These are phyloP conservation scores for Aspergillus uvarum DNA, from an alignment of 2,329 filamentous ascomycete genomes.

Conservation along the genomic window DNA sequence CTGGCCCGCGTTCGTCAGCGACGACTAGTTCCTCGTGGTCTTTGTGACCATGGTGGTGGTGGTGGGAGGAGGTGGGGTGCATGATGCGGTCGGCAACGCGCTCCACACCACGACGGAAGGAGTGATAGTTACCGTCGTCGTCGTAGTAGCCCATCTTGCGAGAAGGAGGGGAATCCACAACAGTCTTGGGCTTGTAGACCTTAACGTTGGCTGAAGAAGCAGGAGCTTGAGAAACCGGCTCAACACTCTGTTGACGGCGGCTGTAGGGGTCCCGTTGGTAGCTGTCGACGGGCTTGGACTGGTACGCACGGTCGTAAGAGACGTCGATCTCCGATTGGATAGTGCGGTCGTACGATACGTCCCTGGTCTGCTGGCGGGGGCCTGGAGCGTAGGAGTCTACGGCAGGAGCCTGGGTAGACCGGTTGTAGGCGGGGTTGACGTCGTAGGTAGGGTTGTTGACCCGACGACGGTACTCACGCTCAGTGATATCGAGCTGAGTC, in stretches of 20 bases:
- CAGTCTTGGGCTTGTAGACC: constrained; percentile 49
- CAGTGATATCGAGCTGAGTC: constrained; percentile 53
- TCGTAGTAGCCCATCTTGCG: constrained; percentile 78
- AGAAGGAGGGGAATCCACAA: constrained; percentile 53
- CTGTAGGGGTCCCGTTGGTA: constrained; percentile 40
- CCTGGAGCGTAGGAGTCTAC: constrained; percentile 19
- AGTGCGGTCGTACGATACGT: constrained; percentile 24
- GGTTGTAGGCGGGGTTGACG: constrained; percentile 35
- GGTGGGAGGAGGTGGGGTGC: constrained; percentile 62
- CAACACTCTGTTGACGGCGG: constrained; percentile 30
- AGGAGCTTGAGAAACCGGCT: constrained; percentile 36
- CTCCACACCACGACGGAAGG: constrained; percentile 69
- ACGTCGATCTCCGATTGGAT: constrained; percentile 21
- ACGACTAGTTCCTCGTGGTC: constrained; percentile 46
- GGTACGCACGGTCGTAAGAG: constrained; percentile 32
- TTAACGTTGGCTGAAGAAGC: constrained; percentile 46
- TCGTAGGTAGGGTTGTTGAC: constrained; percentile 53
- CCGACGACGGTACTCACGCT: constrained; percentile 66
- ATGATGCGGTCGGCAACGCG: constrained; percentile 64
- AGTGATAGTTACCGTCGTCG: constrained; percentile 74
- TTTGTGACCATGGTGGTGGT: constrained; percentile 26
- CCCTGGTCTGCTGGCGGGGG: constrained; percentile 23
- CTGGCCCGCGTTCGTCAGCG: constrained; percentile 45
- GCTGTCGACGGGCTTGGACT: constrained; percentile 42
- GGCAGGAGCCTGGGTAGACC: constrained; percentile 14